Conservation (phyloP, 192 early-diverging fungal genomes). For the Linnemannia exigua region DNA sequence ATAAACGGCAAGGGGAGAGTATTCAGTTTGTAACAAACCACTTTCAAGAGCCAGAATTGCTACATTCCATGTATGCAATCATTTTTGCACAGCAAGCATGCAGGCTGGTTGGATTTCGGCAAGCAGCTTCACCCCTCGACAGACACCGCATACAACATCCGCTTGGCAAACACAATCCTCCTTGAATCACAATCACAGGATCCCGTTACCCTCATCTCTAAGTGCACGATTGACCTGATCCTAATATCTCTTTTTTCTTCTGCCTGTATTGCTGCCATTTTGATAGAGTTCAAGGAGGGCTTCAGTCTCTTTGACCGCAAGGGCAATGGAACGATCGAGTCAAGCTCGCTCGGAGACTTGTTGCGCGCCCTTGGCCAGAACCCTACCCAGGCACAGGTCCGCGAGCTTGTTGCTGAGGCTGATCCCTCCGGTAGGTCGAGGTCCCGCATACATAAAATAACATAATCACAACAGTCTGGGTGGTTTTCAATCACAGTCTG, state of each 20-base stretch:
- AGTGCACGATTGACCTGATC: background rate
- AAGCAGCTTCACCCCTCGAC: background rate
- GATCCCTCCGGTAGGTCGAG: slow-evolving; percentile 51
- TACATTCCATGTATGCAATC: no score
- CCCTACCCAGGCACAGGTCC: slow-evolving; percentile 82
- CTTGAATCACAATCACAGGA: background rate
- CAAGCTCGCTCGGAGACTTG: slow-evolving; percentile 77
- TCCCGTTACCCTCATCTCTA: background rate
- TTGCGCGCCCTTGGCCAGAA: slow-evolving; percentile 86
- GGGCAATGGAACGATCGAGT: slow-evolving; percentile 76
- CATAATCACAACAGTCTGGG: no score
- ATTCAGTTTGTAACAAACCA: no score
- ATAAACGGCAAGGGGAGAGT: no score
- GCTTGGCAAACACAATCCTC: background rate
- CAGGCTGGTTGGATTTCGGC: no score
- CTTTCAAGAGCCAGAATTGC: no score
- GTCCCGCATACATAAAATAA: background rate
- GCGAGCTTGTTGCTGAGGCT: slow-evolving; percentile 66
- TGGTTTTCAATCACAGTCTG: no score
- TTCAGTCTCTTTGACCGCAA: slow-evolving; percentile 87
- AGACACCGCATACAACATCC: background rate
- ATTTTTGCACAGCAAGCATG: no score
- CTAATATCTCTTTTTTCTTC: background rate
- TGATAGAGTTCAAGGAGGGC: slow-evolving; percentile 81
- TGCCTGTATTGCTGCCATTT: no score